These are phyloP conservation scores for Fraxinus cuspidata DNA, from an alignment of 257 asterid genomes.

Conservation along the genomic window DNA sequence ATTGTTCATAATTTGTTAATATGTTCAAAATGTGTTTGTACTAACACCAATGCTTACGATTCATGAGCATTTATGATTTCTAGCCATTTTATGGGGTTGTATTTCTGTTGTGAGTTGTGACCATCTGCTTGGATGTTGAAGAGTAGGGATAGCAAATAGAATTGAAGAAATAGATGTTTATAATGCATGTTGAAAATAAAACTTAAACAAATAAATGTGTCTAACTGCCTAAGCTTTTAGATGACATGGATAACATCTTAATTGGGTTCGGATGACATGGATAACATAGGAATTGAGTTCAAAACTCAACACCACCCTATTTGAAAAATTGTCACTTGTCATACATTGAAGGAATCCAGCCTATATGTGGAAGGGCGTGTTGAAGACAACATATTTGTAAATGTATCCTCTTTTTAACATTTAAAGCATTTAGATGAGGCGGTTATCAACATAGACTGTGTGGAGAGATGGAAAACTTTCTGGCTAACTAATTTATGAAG, in stretches of 20 bases:
- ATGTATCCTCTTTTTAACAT: neutral
- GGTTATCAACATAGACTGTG: neutral
- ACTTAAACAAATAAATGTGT: no score
- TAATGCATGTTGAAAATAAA: neutral
- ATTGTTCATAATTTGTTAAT: neutral
- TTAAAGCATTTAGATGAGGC: neutral
- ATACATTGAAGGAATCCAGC: neutral
- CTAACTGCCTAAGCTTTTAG: no score
- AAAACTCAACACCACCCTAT: neutral
- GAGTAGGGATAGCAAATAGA: neutral
- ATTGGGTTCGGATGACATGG: neutral
- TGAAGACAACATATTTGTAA: neutral
- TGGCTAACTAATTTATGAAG: neutral
- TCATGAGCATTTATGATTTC: neutral
- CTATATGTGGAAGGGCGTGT: neutral
- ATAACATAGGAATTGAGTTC: neutral
- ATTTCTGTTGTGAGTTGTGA: neutral
- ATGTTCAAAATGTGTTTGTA: neutral
- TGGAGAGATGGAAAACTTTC: neutral
- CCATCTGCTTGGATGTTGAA: neutral
- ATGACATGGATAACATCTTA: neutral
- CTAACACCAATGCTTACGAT: neutral
- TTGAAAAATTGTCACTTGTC: neutral
- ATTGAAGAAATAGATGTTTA: neutral
- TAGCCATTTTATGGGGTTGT: neutral